These are phyloP conservation scores for Cladobotryum mycophilum DNA, from an alignment of 2,329 filamentous ascomycete species.

Conservation along the genomic window DNA sequence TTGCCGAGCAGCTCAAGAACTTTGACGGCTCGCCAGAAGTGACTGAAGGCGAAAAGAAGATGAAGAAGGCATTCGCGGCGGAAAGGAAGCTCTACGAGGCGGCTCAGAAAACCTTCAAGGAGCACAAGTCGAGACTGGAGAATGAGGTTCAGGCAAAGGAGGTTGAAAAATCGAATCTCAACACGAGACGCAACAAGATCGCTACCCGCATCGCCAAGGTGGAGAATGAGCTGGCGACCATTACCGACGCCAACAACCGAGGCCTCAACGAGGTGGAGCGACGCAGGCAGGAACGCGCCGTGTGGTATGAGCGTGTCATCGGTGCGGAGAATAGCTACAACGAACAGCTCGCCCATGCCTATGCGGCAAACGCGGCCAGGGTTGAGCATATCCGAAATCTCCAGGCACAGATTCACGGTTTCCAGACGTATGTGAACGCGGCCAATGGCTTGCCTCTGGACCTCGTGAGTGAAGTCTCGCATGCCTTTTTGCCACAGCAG, in stretches of 20 bases:
- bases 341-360: slow-evolving; percentile 37
- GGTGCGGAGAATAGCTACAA: slow-evolving; percentile 42
- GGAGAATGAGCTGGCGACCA: slow-evolving; percentile 64
- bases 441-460: slow-evolving; percentile 29
- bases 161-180: slow-evolving; percentile 56
- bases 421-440: slow-evolving; percentile 27
- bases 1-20: slow-evolving; percentile 54
- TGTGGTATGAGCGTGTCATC: slow-evolving; percentile 40
- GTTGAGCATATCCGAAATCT: slow-evolving; percentile 25
- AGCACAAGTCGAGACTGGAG: slow-evolving; percentile 56
- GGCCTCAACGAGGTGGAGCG: slow-evolving; percentile 59
- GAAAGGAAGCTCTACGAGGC: slow-evolving; percentile 57
- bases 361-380: slow-evolving; percentile 23
- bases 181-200: slow-evolving; percentile 67
- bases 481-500: background rate
- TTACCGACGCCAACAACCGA: slow-evolving; percentile 61
- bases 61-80: slow-evolving; percentile 45
- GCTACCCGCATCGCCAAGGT: slow-evolving; percentile 65
- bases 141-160: slow-evolving; percentile 56
- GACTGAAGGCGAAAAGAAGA: slow-evolving; percentile 47
- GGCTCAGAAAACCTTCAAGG: slow-evolving; percentile 47
- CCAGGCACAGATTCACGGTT: slow-evolving; percentile 27
- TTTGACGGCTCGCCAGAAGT: slow-evolving; percentile 61
- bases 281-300: slow-evolving; percentile 44
- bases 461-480: background rate